Base-by-base conservation (phyloP, 2,329 filamentous ascomycete species). In the Microcera coccophila region DNA sequence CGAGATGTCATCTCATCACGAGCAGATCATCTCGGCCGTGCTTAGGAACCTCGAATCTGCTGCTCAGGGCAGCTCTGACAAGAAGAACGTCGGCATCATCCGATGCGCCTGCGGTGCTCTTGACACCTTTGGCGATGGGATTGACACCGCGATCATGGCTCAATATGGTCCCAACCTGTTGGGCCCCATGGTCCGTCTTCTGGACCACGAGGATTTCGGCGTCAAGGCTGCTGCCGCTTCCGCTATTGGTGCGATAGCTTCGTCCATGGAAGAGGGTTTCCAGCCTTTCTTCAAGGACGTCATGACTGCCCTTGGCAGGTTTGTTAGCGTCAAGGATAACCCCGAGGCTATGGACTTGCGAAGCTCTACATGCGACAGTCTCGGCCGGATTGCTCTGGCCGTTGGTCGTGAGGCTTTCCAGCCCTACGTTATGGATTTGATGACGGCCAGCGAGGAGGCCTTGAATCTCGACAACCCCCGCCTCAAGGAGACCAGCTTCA, bases 401-500 rank as follows among this genome's bases (percentile, higher is more conserved):
- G 91, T 96, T 46, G 93, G 93, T 16, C 73, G 87, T 26, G 78
- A 87, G 63, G 76, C 85, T 36, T 97, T 97, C 76, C 84, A 95
- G 72, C 87, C 87, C 12, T 97, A 91, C 62, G 90, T 97, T 26
- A 76, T 86, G 61, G 88, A 89, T 32, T 76, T 97, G 45, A 95
- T 98, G 87, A 78, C 84, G 59, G 85, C 91, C 12, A 95, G 88
- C 54, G 90, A 96, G 68, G 90, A 96, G 67, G 90, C 87, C 42
- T 77, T 97, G 2, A 76, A 85, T 56, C 82, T 98, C 3, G 90
- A 89, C 57, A 90, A 96, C 70, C 87, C 90, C 32, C 81, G 90
- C 44, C 81, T 97, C 39, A 87, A 90, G 67, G 93, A 98, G 74
- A 96, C 90, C 49, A 95, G 89, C 64, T 98, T 95, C 71, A 94